Conservation (phyloP, 2,329 filamentous ascomycete genomes). For the Phialophora chinensis region DNA sequence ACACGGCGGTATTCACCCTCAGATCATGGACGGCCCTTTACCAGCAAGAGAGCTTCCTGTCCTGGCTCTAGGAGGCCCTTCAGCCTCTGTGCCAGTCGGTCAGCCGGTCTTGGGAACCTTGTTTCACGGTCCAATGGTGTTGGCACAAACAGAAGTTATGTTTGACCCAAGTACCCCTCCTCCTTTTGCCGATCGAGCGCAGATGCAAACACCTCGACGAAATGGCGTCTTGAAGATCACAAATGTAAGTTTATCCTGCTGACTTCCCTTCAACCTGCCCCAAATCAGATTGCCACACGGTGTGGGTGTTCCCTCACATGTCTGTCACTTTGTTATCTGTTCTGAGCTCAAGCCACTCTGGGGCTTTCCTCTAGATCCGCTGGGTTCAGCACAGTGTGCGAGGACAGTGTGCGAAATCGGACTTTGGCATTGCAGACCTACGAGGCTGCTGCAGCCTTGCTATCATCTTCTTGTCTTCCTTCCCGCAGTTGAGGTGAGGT, state of each 20-base stretch:
- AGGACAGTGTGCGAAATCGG: neutral
- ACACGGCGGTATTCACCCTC: neutral
- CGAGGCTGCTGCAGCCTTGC: neutral
- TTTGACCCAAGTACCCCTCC: conserved; percentile 32
- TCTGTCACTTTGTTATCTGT: conserved; percentile 2
- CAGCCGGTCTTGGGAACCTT: neutral
- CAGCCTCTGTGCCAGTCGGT: neutral
- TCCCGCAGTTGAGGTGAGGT: neutral
- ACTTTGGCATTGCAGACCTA: neutral
- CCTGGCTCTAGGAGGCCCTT: neutral
- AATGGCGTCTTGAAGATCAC: conserved; percentile 46
- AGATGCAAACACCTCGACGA: conserved; percentile 30
- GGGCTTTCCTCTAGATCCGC: neutral
- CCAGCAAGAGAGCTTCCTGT: neutral
- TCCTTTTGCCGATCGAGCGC: conserved; percentile 39
- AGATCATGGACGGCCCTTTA: neutral
- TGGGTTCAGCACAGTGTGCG: neutral
- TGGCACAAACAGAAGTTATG: conserved; percentile 7
- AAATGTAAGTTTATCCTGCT: conserved; percentile 40
- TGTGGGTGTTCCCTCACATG: neutral
- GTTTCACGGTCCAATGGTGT: neutral
- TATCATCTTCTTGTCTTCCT: neutral
- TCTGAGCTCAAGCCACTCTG: neutral
- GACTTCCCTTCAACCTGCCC: neutral
- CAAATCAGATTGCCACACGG: neutral